phyloP scores from a whole-genome alignment of 2,329 filamentous ascomycete genomes.

The Westerdykella aurantiaca region DNA sequence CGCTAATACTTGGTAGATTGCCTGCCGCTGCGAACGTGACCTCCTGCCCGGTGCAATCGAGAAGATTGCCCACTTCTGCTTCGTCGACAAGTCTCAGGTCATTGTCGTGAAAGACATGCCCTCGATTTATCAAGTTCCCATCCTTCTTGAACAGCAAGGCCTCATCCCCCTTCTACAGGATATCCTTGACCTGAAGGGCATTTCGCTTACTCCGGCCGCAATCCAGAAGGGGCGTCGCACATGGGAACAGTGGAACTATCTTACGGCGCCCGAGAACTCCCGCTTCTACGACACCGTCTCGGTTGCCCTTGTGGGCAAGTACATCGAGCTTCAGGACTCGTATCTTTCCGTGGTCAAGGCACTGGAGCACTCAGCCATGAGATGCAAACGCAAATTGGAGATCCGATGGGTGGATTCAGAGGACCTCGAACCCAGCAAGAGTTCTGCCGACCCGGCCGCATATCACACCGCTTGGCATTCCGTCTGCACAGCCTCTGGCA shows the following conservation, averaged over 20 bases:
- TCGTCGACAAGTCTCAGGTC: conserved; percentile 79
- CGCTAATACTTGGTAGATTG: conserved; percentile 55
- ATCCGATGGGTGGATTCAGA: conserved; percentile 81
- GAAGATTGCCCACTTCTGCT: conserved; percentile 86
- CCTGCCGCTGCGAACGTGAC: conserved; percentile 78
- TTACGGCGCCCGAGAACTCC: conserved; percentile 59
- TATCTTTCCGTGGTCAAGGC: conserved; percentile 82
- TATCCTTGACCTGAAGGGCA: conserved; percentile 58
- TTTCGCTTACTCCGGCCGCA: conserved; percentile 50
- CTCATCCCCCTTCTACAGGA: conserved; percentile 62
- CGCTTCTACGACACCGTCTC: conserved; percentile 63
- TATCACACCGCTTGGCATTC: conserved; percentile 84
- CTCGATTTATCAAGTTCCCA: conserved; percentile 88
- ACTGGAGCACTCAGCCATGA: conserved; percentile 87
- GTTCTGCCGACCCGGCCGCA: conserved; percentile 58
- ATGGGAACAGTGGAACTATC: conserved; percentile 72
- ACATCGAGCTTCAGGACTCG: conserved; percentile 75
- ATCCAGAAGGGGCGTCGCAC: conserved; percentile 59
- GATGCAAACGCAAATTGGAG: conserved; percentile 70
- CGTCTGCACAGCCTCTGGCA: conserved; percentile 63
- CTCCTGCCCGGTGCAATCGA: conserved; percentile 68
- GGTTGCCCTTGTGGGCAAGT: conserved; percentile 91
- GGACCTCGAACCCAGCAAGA: conserved; percentile 66
- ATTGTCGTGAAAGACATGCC: conserved; percentile 81
- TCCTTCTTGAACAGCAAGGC: conserved; percentile 81